phyloP scores from a whole-genome alignment of 2,329 filamentous ascomycete species.

The Volutella citrinella region DNA sequence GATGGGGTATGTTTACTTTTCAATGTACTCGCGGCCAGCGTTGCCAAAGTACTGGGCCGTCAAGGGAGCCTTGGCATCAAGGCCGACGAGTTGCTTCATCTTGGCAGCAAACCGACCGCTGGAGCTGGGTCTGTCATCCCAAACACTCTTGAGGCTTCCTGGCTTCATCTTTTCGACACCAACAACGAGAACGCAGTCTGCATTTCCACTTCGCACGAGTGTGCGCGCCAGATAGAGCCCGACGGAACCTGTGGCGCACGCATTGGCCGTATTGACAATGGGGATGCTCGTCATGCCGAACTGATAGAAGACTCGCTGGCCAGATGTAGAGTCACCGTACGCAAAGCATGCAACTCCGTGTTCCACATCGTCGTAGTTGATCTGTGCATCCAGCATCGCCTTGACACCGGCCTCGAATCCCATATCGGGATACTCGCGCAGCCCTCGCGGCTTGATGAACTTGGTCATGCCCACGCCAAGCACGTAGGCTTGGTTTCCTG shows the following conservation, averaged over 20 bases:
- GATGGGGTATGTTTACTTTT: conserved; percentile 57
- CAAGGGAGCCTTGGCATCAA: conserved; percentile 76
- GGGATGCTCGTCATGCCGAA: conserved; percentile 97
- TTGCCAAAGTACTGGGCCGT: conserved; percentile 96
- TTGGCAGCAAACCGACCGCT: conserved; percentile 65
- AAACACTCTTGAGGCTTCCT: conserved; percentile 79
- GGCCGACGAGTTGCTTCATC: conserved; percentile 83
- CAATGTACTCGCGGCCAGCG: conserved; percentile 89
- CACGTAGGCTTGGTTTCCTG: too few species aligned
- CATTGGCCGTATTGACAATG: conserved; percentile 98
- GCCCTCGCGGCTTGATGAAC: conserved; percentile 95
- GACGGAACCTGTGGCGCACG: conserved; percentile 93
- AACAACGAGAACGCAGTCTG: conserved; percentile 85
- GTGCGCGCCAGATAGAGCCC: conserved; percentile 81
- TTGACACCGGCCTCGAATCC: conserved; percentile 92
- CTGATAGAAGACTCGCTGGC: conserved; percentile 97
- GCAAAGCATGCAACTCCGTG: conserved; percentile 95
- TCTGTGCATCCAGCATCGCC: conserved; percentile 79
- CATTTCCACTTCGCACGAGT: conserved; percentile 74
- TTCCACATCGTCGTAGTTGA: conserved; percentile 96
- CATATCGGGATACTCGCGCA: conserved; percentile 91
- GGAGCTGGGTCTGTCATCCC: conserved; percentile 80
- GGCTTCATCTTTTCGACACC: conserved; percentile 99
- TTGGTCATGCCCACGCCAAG: conserved; percentile 98
- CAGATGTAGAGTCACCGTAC: conserved; percentile 92